Conservation (phyloP, 192 early-diverging fungal genomes). For the Coemansia sp. region DNA sequence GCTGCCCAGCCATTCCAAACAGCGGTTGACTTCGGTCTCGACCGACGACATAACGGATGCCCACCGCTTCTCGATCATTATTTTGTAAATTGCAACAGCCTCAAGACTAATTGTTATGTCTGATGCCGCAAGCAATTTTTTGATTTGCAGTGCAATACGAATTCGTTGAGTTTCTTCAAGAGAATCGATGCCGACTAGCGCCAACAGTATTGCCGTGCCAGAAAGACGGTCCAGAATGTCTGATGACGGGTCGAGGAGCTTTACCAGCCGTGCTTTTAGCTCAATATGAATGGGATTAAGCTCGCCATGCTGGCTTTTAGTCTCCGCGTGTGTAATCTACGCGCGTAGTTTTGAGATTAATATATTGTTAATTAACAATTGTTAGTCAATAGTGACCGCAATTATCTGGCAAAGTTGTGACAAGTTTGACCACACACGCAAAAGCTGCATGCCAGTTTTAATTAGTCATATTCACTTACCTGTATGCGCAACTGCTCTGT, state of each 20-base stretch:
- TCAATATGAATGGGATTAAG: constrained; percentile 24
- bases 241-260: constrained; percentile 1
- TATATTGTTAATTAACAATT: too few relatives aligned
- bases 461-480: constrained; percentile 13
- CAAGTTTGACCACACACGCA: too few relatives aligned
- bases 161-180: constrained; percentile 35
- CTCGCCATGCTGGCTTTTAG: constrained; percentile 14
- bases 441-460: neutral
- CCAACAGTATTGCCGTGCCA: constrained; percentile 29
- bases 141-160: constrained; percentile 31
- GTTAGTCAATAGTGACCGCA: too few relatives aligned
- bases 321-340: constrained; percentile 29
- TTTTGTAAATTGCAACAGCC: constrained; percentile 23
- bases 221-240: constrained; percentile 25
- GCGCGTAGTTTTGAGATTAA: too few relatives aligned
- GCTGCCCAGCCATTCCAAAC: constrained; percentile 41
- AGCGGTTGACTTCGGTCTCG: constrained; percentile 36
- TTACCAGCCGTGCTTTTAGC: constrained; percentile 17
- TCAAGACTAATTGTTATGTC: constrained; percentile 26
- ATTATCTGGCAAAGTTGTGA: too few relatives aligned
- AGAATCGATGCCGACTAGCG: constrained; percentile 31
- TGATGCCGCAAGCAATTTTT: constrained; percentile 13
- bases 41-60: constrained; percentile 14
- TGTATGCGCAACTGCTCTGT: constrained; percentile 12
- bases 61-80: constrained; percentile 32